Evolutionary conservation across 306 rosid genomes (phyloP).

Genomic region (Boehmeria nivea): DNA sequence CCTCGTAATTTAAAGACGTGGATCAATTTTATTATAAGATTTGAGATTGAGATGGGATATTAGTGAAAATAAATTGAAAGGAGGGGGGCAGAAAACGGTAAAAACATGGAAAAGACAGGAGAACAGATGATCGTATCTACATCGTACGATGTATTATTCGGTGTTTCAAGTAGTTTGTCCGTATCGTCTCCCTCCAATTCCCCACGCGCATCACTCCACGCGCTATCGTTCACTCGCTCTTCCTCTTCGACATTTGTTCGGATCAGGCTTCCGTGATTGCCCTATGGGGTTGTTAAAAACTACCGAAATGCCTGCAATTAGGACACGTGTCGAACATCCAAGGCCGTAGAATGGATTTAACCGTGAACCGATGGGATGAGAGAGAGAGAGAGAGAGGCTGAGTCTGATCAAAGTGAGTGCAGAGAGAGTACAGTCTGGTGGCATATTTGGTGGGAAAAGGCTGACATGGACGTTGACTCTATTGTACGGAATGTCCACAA

Average conservation of each 20-base stretch:
- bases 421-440: slow-evolving; percentile 14
- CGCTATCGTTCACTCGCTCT: not conserved
- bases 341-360: not conserved
- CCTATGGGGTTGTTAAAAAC: not conserved
- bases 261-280: not conserved
- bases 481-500: slow-evolving; percentile 31
- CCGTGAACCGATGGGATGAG: not conserved
- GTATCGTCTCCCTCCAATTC: not conserved
- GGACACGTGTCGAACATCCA: not conserved
- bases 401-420: slow-evolving; percentile 16
- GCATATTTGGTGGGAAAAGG: slow-evolving; percentile 27
- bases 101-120: slow-evolving; percentile 7
- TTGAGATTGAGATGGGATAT: not conserved
- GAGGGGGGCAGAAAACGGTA: not conserved
- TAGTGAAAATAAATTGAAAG: not conserved
- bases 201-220: not conserved
- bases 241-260: not conserved
- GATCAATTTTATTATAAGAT: too few relatives aligned
- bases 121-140: slow-evolving; percentile 24
- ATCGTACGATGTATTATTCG: slow-evolving; percentile 23
- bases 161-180: slow-evolving; percentile 11
- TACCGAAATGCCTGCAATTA: not conserved
- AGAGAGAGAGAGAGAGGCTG: not conserved
- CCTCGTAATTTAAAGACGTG: too few relatives aligned
- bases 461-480: slow-evolving; percentile 53